Evolutionary conservation across 768 basidiomycete genomes (phyloP), one percentile per base, ranked within the genome.

Genomic region (Fomitopsis pulvina): DNA sequence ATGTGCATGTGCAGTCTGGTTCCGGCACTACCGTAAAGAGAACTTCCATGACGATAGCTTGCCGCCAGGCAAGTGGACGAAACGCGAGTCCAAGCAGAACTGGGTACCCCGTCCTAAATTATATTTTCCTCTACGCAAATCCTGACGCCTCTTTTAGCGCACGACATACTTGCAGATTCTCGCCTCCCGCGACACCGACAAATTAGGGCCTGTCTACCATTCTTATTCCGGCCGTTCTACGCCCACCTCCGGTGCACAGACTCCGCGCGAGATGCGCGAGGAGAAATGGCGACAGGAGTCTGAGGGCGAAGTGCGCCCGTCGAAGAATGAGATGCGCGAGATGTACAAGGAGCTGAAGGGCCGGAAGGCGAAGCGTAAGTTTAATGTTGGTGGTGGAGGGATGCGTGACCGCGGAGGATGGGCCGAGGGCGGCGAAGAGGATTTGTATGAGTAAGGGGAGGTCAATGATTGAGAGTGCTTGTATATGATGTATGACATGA

Each of bases 321-420:
- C 79, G 42, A 95, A 94, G 67, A 52, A 80, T 2, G 89, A 92
- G 66, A 91, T 92, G 85, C 78, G 92, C 34, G 87, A 86, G 59
- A 83, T 86, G 76, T 96, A 95, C 71, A 94, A 94, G 69, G 86
- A 89, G 49, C 69, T 94, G 9, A 87, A 86, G 18, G 92, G 92
- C 14, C 76, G 92, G 54, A 96, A 94, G 68, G 72, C 82, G 2
- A 79, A 77, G 60, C 69, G 63, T 14, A 96, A 95, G 70, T 72
- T 74, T 32, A 92, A 89, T 66, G 70, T 89, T 37, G 88, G 86
- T 5, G 78, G 4, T 37, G 34, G 34, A 12, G 34, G 34, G 14
- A 14, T 37, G 34, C 34, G 34, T 16, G 34, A 37, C 14, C 14
- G 34, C 5, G 34, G 34, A 6, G 34, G 34, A 37, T 37, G 34